Evolutionary conservation across 1,284 basidiomycete genomes (phyloP), one percentile per base, ranked within the genome.

Genomic region (Cutaneotrichosporon dermatis): DNA sequence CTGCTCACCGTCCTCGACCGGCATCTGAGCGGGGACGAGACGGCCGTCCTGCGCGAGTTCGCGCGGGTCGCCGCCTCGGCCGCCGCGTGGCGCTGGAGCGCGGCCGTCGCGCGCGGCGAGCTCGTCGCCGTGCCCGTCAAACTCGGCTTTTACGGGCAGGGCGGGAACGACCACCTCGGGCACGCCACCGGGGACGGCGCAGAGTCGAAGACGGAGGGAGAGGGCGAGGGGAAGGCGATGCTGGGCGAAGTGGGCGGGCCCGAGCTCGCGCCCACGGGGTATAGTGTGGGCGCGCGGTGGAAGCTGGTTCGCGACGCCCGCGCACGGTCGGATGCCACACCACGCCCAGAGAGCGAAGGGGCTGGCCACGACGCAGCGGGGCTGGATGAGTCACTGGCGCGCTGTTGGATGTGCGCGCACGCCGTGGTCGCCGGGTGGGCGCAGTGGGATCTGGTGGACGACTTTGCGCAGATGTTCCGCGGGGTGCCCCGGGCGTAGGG

Each of bases 391-490:
- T 67, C 62, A 13, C 58, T 71, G 9, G 66, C 70, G 7, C 65
- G 73, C n/a, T 91, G 89, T 66, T 96, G 93, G 93, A 83, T 95
- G 70, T 81, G 91, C 35, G 81, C 94, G 1, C 79, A 86, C 25
- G 84, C 85, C 3, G 80, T 97, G 36, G 82, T 84, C 25, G 85
- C 83, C 9, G 80, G 88, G 1, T 97, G 92, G 93, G 88, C 84
- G 16, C 93, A 97, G 78, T 82, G 79, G 57, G 94, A 97, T 74
- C 77, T 97, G 48, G 89, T 91, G 86, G 81, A 82, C 69, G 89
- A 93, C 41, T 55, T 88, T 9, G 86, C 87, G 57, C 62, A 57
- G 3, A 56, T 69, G 61, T 72, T 76, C 39, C 15, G 37, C 39
- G 34, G 39, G 6, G 50, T 51, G 39, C 50, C 50, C 5, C 50